phyloP scores from a whole-genome alignment of 208 protist genomes.

The Acanthamoeba sp. region DNA sequence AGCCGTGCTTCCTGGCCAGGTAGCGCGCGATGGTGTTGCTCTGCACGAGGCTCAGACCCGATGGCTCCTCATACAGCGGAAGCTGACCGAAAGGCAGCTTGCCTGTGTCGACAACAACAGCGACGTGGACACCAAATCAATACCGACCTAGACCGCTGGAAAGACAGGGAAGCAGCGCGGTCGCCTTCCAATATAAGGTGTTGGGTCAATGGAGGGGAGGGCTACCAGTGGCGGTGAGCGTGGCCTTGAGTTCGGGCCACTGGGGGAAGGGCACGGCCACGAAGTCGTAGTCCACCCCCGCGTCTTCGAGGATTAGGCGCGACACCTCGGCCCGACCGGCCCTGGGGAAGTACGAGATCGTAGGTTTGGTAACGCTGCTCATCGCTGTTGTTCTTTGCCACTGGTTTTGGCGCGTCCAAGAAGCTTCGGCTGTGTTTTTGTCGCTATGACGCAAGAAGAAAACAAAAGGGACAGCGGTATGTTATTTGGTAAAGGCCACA shows the following conservation, averaged over 20 bases:
- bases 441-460: no score
- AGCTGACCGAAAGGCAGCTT: conserved; percentile 55
- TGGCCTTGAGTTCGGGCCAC: conserved; percentile 33
- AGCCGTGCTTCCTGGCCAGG: conserved; percentile 55
- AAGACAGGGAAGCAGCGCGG: no score
- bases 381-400: not conserved
- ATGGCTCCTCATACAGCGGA: conserved; percentile 28
- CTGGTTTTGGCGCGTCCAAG: no score
- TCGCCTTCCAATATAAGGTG: no score
- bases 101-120: not conserved
- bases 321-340: conserved; percentile 21
- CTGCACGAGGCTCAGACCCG: not conserved
- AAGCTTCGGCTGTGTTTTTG: no score
- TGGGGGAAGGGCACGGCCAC: not conserved
- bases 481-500: no score
- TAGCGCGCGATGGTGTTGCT: conserved; percentile 42
- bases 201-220: not conserved
- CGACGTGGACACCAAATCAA: no score
- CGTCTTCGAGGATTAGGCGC: conserved; percentile 22
- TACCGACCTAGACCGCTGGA: no score
- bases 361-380: not conserved
- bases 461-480: no score
- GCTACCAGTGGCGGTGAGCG: not conserved
- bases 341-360: conserved; percentile 21
- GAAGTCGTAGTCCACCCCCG: conserved; percentile 55